A percentile compares a stretch with the other conserved stretches of the same genome.
These are phyloP conservation scores for Kwoniella pini DNA, from an alignment of 768 basidiomycete species.

Conservation along the genomic window DNA sequence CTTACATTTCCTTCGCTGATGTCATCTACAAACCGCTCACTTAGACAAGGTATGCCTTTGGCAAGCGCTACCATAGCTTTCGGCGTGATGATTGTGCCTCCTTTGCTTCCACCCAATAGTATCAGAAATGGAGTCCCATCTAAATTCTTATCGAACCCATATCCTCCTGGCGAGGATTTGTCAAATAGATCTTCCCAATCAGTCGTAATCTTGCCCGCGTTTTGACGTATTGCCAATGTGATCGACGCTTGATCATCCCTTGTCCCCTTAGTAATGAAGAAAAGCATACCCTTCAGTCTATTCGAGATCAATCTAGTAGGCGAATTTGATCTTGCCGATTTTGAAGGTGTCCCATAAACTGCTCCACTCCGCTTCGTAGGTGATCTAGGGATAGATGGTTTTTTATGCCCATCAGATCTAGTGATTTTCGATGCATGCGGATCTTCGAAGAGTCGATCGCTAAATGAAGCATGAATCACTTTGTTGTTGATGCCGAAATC, in stretches of 20 bases:
- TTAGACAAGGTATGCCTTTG: constrained; percentile 80
- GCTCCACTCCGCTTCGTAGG: constrained; percentile 5
- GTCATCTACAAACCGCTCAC: constrained; percentile 59
- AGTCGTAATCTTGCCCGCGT: constrained; percentile 20
- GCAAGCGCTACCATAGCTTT: constrained; percentile 82
- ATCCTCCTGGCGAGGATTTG: constrained; percentile 8
- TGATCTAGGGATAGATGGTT: constrained; percentile 10
- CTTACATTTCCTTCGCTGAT: constrained; percentile 1
- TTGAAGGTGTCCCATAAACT: neutral
- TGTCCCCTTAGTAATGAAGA: constrained; percentile 12
- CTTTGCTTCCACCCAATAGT: constrained; percentile 11
- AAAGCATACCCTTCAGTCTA: constrained; percentile 7
- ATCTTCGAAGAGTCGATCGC: constrained; percentile 6
- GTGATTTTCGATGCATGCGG: neutral
- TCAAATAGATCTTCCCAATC: constrained; percentile 29
- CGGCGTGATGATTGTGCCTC: constrained; percentile 60
- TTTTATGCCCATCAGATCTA: neutral
- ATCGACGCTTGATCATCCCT: constrained; percentile 1
- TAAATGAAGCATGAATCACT: constrained; percentile 8
- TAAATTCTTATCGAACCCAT: constrained; percentile 7
- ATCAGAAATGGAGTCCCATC: constrained; percentile 25
- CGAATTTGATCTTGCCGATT: neutral
- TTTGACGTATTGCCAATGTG: neutral
- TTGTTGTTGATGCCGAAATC: neutral
- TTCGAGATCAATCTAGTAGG: neutral